These are phyloP conservation scores for Ganoderma resinaceum DNA, from an alignment of 1,284 basidiomycete genomes.

Conservation along the genomic window DNA sequence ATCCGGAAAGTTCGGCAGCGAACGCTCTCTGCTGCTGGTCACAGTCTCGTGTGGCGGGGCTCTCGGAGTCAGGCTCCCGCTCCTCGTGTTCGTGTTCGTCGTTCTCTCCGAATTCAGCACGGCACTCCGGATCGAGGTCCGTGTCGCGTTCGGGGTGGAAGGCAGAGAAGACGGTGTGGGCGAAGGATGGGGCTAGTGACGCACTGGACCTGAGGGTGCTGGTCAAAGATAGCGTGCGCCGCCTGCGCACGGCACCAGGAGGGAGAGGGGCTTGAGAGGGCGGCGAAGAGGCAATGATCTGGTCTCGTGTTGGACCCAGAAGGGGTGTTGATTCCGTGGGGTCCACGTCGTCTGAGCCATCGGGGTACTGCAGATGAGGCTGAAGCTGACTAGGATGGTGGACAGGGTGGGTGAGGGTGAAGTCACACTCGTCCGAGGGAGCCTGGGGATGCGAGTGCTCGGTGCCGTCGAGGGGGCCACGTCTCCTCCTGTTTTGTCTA, in stretches of 20 bases:
- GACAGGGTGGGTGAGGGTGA: slow-evolving; percentile 9
- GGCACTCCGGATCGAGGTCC: slow-evolving; percentile 45
- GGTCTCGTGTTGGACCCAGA: slow-evolving; percentile 35
- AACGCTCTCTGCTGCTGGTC: slow-evolving; percentile 33
- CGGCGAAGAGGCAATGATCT: slow-evolving; percentile 28
- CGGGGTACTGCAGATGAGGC: slow-evolving; percentile 12
- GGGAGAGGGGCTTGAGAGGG: slow-evolving; percentile 27
- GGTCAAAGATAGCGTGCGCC: slow-evolving; percentile 61
- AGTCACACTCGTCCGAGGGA: slow-evolving; percentile 41
- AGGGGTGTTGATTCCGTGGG: slow-evolving; percentile 52
- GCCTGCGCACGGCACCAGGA: slow-evolving; percentile 30
- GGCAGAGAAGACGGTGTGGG: slow-evolving; percentile 70
- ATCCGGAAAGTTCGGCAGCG: slow-evolving; percentile 31
- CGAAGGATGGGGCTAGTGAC: slow-evolving; percentile 66
- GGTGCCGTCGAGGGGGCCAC: slow-evolving; percentile 30
- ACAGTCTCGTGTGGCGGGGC: slow-evolving; percentile 20
- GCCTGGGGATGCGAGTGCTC: slow-evolving; percentile 41
- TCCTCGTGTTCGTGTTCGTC: slow-evolving; percentile 26
- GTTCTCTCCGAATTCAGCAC: slow-evolving; percentile 28
- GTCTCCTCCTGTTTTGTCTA: slow-evolving; percentile 41
- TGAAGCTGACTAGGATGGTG: slow-evolving; percentile 1
- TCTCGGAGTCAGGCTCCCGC: slow-evolving; percentile 28
- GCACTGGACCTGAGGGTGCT: slow-evolving; percentile 55
- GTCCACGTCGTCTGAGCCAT: slow-evolving; percentile 33
- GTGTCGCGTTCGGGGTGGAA: slow-evolving; percentile 55